These are phyloP conservation scores for Pezicula neosporulosa DNA, from an alignment of 2,329 filamentous ascomycete species.

Conservation along the genomic window DNA sequence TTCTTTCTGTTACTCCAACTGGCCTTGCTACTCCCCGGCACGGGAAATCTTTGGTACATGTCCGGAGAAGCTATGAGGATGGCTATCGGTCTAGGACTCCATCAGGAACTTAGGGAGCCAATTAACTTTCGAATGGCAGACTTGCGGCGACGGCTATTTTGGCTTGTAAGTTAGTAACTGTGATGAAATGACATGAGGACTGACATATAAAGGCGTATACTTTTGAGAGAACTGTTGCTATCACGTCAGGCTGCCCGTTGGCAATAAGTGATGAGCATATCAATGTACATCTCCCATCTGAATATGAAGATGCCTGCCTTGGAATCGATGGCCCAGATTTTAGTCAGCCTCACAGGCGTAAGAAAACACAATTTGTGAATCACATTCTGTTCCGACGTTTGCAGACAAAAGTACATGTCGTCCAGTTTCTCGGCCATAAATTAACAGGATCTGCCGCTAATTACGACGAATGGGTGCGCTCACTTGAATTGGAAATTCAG, in stretches of 20 bases:
- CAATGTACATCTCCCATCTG: background rate
- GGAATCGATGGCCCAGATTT: background rate
- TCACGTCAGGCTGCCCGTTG: background rate
- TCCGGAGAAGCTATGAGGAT: conserved; percentile 21
- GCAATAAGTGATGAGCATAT: background rate
- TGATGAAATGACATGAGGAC: background rate
- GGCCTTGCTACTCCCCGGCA: conserved; percentile 15
- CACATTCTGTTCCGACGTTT: background rate
- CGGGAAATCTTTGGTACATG: conserved; percentile 17
- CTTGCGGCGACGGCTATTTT: conserved; percentile 11
- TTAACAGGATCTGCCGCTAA: background rate
- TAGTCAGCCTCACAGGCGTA: background rate
- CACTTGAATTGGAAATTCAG: background rate
- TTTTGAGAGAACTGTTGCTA: background rate
- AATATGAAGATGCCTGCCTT: background rate
- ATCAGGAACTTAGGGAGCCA: conserved; percentile 12
- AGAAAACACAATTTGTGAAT: background rate
- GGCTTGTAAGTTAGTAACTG: background rate
- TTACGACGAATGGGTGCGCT: background rate
- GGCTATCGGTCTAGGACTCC: conserved; percentile 18
- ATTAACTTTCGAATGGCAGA: conserved; percentile 1
- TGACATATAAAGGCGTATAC: background rate
- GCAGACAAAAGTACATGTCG: background rate
- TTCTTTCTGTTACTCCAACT: conserved; percentile 16
- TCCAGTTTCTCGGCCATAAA: background rate